These are phyloP conservation scores for Aspergillus sp. DNA, from an alignment of 2,329 filamentous ascomycete genomes.

Conservation along the genomic window DNA sequence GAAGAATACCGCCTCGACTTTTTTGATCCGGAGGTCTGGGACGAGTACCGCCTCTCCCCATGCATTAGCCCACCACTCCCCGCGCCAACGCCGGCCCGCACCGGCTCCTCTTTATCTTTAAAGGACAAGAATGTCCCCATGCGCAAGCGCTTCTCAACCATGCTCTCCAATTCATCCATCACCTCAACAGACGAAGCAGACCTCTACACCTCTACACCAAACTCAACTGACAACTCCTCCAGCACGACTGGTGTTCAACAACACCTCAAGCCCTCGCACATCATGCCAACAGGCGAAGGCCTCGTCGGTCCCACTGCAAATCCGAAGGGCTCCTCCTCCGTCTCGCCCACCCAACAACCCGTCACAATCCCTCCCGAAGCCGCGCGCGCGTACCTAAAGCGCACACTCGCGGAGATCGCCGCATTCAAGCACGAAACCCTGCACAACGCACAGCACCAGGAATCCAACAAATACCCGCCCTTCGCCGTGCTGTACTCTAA, in stretches of 20 bases:
- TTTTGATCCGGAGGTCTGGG: conserved; percentile 79
- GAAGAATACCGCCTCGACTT: conserved; percentile 84
- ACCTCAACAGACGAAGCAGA: conserved; percentile 23
- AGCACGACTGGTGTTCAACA: conserved; percentile 3
- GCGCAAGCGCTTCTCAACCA: conserved; percentile 43
- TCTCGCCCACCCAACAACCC: conserved; percentile 31
- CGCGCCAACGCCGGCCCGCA: conserved; percentile 38
- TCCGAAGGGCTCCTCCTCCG: conserved; percentile 29
- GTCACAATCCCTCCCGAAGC: conserved; percentile 58
- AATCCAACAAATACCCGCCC: conserved; percentile 78
- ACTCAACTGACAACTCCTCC: neutral
- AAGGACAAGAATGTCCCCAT: conserved; percentile 45
- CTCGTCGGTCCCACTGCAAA: conserved; percentile 32
- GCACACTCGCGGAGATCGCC: conserved; percentile 72
- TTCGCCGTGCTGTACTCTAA: conserved; percentile 85
- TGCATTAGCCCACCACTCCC: conserved; percentile 73
- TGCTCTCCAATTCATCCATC: conserved; percentile 30
- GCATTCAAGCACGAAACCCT: conserved; percentile 76
- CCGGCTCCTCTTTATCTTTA: conserved; percentile 18
- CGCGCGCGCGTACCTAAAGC: conserved; percentile 70
- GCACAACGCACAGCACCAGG: conserved; percentile 63
- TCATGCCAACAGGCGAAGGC: conserved; percentile 37
- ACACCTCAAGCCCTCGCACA: conserved; percentile 20
- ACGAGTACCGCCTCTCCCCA: conserved; percentile 76
- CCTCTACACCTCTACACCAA: conserved; percentile 18